phyloP scores from a whole-genome alignment of 192 early-diverging fungal species.

The Coemansia sp. region DNA sequence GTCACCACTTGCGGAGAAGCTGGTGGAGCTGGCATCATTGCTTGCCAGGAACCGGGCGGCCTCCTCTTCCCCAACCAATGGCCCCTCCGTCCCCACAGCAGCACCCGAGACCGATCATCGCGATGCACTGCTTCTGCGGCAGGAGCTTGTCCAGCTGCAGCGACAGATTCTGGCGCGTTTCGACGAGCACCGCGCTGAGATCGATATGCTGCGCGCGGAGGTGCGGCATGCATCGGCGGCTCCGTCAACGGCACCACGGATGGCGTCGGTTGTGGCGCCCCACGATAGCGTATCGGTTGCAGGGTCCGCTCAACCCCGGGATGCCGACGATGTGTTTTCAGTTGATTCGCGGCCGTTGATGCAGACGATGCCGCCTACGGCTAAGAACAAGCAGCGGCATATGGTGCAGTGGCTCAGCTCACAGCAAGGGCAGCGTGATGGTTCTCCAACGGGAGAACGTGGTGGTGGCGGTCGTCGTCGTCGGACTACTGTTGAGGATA shows the following conservation, averaged over 20 bases:
- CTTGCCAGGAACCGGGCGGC: conserved; percentile 15
- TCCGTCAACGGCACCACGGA: neutral
- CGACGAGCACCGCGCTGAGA: conserved; percentile 36
- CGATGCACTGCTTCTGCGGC: conserved; percentile 12
- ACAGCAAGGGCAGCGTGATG: neutral
- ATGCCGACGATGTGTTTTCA: conserved; percentile 1
- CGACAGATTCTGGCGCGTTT: conserved; percentile 26
- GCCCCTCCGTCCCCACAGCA: no score
- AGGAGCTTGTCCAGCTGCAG: conserved; percentile 29
- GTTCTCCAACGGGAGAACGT: neutral
- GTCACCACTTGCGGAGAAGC: conserved; percentile 30
- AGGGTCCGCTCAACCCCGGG: neutral
- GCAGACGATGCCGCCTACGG: conserved; percentile 22
- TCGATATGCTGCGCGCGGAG: conserved; percentile 40
- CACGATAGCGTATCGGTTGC: conserved; percentile 36
- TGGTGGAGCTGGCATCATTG: conserved; percentile 23
- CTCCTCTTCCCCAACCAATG: no score
- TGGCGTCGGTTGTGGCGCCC: conserved; percentile 13
- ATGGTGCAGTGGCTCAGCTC: conserved; percentile 45
- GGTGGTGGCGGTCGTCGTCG: no score
- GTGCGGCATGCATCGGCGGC: conserved; percentile 27
- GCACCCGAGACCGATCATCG: no score
- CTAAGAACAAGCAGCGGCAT: conserved; percentile 24
- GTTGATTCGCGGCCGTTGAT: conserved; percentile 10
- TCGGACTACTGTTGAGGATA: conserved; percentile 6